Conservation (phyloP, 257 asterid genomes). For the Rhazya stricta region DNA sequence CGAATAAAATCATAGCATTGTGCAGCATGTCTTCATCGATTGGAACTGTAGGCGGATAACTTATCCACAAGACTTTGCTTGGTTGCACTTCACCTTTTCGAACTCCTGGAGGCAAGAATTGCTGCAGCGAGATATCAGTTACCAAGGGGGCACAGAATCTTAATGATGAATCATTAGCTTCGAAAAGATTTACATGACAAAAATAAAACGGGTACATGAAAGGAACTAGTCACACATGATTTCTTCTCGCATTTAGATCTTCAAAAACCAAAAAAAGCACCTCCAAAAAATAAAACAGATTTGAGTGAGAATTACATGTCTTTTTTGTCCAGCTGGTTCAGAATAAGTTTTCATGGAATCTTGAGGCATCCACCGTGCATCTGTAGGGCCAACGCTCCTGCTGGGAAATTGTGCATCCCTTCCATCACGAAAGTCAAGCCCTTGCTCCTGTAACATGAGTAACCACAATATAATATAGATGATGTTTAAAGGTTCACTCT, state of each 20-base stretch:
- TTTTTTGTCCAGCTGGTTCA: constrained; percentile 59
- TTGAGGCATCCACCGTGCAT: constrained; percentile 56
- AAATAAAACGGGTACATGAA: neutral
- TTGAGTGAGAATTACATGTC: constrained; percentile 49
- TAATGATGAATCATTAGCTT: neutral
- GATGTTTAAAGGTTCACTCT: constrained; percentile 3
- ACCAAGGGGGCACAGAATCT: neutral
- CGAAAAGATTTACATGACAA: neutral
- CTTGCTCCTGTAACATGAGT: constrained; percentile 49
- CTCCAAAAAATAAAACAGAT: neutral
- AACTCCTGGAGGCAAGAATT: constrained; percentile 45
- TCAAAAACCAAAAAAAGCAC: neutral
- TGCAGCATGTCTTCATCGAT: constrained; percentile 93
- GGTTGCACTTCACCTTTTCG: constrained; percentile 49
- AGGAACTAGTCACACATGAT: neutral
- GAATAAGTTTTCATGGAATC: constrained; percentile 40
- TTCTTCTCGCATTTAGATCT: neutral
- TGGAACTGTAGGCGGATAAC: constrained; percentile 76
- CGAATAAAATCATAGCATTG: constrained; percentile 89
- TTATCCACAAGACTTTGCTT: constrained; percentile 65
- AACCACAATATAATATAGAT: neutral
- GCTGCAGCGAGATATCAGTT: constrained; percentile 33
- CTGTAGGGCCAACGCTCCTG: constrained; percentile 50
- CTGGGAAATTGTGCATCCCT: constrained; percentile 56
- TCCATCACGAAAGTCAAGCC: constrained; percentile 42